Percentiles rank a stretch among this genome's conserved stretches.
These are phyloP conservation scores for Heliamphora ciliata DNA, from an alignment of 179 eudicot genomes.

Conservation along the genomic window DNA sequence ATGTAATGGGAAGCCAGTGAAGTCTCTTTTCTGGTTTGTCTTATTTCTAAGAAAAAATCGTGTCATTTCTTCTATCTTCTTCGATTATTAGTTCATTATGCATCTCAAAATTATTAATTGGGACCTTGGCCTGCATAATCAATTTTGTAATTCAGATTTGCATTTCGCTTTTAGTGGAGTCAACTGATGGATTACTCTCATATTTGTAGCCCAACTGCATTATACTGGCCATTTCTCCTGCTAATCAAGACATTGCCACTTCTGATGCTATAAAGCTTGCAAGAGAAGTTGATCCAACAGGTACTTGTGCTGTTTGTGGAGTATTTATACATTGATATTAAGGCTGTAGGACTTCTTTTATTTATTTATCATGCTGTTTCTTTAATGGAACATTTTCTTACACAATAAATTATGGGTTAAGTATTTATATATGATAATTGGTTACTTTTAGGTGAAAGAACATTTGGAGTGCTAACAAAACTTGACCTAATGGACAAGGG, in stretches of 20 bases:
- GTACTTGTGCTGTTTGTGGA: slow-evolving; percentile 26
- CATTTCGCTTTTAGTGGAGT: background rate
- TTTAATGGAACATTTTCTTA: background rate
- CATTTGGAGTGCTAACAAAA: slow-evolving; percentile 94
- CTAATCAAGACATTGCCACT: slow-evolving; percentile 99
- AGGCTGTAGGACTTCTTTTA: background rate
- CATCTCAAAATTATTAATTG: background rate
- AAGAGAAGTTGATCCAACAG: slow-evolving; percentile 95
- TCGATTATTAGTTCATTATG: background rate
- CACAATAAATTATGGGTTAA: background rate
- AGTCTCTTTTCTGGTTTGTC: too few relatives aligned
- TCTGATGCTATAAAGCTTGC: slow-evolving; percentile 99
- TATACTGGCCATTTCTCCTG: slow-evolving; percentile 96
- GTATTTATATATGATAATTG: background rate
- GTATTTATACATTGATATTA: slow-evolving; percentile 3
- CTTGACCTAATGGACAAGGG: slow-evolving; percentile 98
- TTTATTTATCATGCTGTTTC: background rate
- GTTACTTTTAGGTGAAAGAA: slow-evolving; percentile 67
- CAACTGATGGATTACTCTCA: slow-evolving; percentile 12
- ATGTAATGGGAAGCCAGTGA: background rate
- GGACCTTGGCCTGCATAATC: background rate
- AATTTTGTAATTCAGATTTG: background rate
- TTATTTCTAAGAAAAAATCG: too few relatives aligned
- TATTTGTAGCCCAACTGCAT: slow-evolving; percentile 82
- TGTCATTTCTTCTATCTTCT: background rate